Evolutionary conservation across 805 yeast genomes (phyloP).

Genomic region (Yarrowia bubula): DNA sequence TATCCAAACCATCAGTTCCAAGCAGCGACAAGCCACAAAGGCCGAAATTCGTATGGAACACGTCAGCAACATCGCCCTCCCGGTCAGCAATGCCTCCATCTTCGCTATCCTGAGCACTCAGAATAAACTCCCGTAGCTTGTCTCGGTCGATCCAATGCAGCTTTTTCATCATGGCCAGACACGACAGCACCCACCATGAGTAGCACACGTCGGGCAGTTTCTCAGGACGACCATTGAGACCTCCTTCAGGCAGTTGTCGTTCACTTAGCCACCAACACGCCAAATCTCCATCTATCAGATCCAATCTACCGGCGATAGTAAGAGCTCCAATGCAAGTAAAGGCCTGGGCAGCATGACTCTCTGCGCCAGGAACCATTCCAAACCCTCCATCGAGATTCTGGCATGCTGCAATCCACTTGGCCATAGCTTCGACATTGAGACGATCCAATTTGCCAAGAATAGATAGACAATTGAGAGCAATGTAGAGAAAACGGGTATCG

Average conservation of each 20-base stretch:
- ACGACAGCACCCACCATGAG: constrained; percentile 94
- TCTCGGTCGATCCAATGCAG: constrained; percentile 74
- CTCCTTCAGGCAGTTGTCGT: constrained; percentile 83
- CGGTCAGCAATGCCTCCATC: constrained; percentile 92
- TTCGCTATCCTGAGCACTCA: constrained; percentile 70
- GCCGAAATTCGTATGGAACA: constrained; percentile 89
- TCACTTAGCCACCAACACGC: constrained; percentile 88
- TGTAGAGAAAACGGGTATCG: constrained; percentile 87
- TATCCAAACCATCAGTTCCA: constrained; percentile 56
- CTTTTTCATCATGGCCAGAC: constrained; percentile 63
- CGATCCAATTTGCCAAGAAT: constrained; percentile 60
- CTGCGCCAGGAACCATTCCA: constrained; percentile 92
- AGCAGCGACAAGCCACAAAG: constrained; percentile 81
- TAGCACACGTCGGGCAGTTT: constrained; percentile 97
- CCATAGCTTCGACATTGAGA: constrained; percentile 51
- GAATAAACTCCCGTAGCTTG: constrained; percentile 63
- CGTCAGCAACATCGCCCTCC: constrained; percentile 86
- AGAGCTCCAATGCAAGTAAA: constrained; percentile 83
- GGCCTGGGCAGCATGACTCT: constrained; percentile 86
- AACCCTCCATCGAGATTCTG: constrained; percentile 94
- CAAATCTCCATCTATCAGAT: constrained; percentile 45
- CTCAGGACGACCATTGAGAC: constrained; percentile 94
- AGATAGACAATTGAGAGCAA: constrained; percentile 70
- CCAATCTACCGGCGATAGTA: constrained; percentile 61
- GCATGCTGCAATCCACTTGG: constrained; percentile 62